Conservation (phyloP, 164 flowering plant species). For the Stephania japonica region DNA sequence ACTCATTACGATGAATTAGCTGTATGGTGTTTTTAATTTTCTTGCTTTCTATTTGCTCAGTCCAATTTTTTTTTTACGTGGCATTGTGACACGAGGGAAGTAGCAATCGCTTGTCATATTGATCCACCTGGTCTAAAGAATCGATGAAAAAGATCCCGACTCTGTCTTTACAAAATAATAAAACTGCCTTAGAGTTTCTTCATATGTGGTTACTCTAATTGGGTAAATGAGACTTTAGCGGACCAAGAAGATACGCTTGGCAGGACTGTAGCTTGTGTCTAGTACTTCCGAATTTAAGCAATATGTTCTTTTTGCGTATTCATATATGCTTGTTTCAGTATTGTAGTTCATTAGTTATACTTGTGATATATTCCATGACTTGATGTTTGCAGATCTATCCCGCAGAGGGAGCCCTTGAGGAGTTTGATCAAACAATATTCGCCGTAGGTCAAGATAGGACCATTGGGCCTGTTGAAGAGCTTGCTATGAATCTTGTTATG, state of each 20-base stretch:
- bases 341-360: background rate
- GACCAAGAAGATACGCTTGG: background rate
- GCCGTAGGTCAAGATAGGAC: conserved; percentile 48
- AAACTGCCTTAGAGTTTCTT: too few species aligned
- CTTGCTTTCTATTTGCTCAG: too few species aligned
- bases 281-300: too few species aligned
- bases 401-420: conserved; percentile 83
- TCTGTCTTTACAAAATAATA: too few species aligned
- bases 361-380: background rate
- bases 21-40: conserved; percentile 33
- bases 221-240: too few species aligned
- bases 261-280: background rate
- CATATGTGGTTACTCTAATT: too few species aligned
- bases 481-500: conserved; percentile 60
- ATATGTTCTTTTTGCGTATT: too few species aligned
- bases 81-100: too few species aligned
- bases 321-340: background rate
- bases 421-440: conserved; percentile 89
- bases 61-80: too few species aligned
- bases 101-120: too few species aligned
- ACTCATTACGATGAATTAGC: conserved; percentile 95
- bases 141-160: too few species aligned
- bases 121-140: too few species aligned
- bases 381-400: conserved; percentile 62
- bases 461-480: conserved; percentile 61